These are phyloP conservation scores for Arthrobotrys entomopaga DNA, from an alignment of 2,329 filamentous ascomycete genomes.

Conservation along the genomic window DNA sequence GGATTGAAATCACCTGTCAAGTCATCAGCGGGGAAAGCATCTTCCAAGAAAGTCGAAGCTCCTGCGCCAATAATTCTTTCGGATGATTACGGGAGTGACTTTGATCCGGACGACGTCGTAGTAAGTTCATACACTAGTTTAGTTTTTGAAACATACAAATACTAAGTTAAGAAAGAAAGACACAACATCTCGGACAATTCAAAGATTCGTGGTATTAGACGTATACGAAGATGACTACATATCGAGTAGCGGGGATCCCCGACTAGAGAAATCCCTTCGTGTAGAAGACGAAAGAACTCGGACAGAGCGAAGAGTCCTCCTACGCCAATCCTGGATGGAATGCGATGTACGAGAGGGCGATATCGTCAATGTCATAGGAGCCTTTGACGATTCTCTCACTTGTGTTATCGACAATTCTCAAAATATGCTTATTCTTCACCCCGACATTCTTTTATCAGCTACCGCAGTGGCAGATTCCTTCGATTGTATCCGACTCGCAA, in stretches of 20 bases:
- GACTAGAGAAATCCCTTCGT: slow-evolving; percentile 74
- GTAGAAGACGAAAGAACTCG: slow-evolving; percentile 81
- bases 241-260: slow-evolving; percentile 55
- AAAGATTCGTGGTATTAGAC: slow-evolving; percentile 58
- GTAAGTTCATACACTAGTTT: slow-evolving; percentile 44
- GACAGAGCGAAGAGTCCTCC: slow-evolving; percentile 73
- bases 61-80: slow-evolving; percentile 13
- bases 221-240: slow-evolving; percentile 56
- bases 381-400: slow-evolving; percentile 75
- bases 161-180: slow-evolving; percentile 59
- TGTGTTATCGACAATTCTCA: slow-evolving; percentile 84
- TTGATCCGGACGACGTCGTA: slow-evolving; percentile 55
- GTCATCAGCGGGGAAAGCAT: slow-evolving; percentile 6
- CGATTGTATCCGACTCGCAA: slow-evolving; percentile 86
- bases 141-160: slow-evolving; percentile 23
- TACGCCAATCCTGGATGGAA: slow-evolving; percentile 87
- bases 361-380: slow-evolving; percentile 86
- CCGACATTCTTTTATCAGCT: slow-evolving; percentile 92
- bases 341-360: slow-evolving; percentile 78
- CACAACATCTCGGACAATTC: slow-evolving; percentile 58
- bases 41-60: slow-evolving; percentile 23
- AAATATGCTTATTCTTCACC: slow-evolving; percentile 89
- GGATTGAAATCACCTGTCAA: slow-evolving; percentile 22
- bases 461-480: slow-evolving; percentile 98
- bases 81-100: slow-evolving; percentile 53